Conservation (phyloP, 495 filamentous ascomycete genomes). For the Astrocystis sublimbata region DNA sequence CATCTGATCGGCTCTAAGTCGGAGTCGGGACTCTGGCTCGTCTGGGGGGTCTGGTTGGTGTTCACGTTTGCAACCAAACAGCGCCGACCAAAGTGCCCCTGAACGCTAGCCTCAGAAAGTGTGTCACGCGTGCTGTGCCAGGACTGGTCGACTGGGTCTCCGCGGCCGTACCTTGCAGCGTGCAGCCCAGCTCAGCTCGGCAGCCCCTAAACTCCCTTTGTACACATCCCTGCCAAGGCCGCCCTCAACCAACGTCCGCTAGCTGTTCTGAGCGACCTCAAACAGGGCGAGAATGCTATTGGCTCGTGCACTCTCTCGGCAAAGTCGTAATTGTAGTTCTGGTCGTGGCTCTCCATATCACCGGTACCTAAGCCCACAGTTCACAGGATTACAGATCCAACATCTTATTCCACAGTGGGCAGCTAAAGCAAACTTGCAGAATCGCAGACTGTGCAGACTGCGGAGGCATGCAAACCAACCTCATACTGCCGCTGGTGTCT, state of each 20-base stretch:
- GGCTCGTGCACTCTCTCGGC: background rate
- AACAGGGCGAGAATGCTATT: background rate
- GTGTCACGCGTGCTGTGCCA: constrained; percentile 17
- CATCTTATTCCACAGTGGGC: no score
- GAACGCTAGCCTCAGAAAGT: background rate
- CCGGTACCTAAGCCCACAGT: background rate
- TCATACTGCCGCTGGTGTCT: no score
- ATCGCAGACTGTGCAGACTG: no score
- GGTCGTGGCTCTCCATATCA: background rate
- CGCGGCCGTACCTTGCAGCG: constrained; percentile 19
- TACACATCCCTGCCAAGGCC: background rate
- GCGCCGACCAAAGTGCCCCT: no score
- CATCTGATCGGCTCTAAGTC: constrained; percentile 1
- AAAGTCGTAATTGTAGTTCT: background rate
- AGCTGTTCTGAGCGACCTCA: constrained; percentile 12
- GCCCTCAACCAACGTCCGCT: constrained; percentile 15
- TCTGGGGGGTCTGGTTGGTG: no score
- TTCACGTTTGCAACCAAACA: background rate
- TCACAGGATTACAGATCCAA: background rate
- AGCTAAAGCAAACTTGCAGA: no score
- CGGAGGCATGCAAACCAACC: no score
- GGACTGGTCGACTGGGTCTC: no score
- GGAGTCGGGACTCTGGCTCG: background rate
- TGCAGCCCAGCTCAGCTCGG: no score
- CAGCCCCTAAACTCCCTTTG: background rate